Conservation (phyloP, 2,329 filamentous ascomycete species). For the Teratosphaeria epicoccoides region DNA sequence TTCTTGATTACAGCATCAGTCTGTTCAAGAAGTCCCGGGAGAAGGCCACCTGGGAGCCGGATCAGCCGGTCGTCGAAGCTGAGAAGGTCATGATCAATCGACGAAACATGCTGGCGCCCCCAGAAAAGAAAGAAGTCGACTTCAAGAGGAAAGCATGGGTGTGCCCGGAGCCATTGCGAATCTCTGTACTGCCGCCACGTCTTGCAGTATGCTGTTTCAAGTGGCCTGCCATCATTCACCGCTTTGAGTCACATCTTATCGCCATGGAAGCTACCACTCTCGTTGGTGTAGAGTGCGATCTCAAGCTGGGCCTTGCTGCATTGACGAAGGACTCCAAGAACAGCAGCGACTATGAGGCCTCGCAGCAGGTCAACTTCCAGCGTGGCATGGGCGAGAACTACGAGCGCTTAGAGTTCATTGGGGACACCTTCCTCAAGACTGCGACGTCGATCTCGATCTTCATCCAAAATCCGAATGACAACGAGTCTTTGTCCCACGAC, state of each 20-base stretch:
- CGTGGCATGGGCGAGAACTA: conserved; percentile 89
- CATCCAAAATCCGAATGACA: conserved; percentile 60
- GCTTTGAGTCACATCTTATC: conserved; percentile 72
- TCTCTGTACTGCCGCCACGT: conserved; percentile 61
- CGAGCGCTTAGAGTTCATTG: conserved; percentile 84
- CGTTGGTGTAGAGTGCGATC: conserved; percentile 53
- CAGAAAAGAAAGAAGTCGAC: conserved; percentile 42
- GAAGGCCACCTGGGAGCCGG: conserved; percentile 43
- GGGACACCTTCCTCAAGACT: conserved; percentile 92
- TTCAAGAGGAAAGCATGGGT: conserved; percentile 44
- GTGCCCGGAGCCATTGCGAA: conserved; percentile 62
- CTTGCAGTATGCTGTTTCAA: conserved; percentile 63
- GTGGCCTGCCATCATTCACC: conserved; percentile 75
- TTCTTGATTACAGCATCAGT: conserved; percentile 76
- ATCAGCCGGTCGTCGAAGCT: conserved; percentile 74
- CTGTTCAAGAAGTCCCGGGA: conserved; percentile 53
- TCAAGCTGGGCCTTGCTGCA: conserved; percentile 70
- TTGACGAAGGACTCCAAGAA: conserved; percentile 89
- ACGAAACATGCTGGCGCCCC: conserved; percentile 72
- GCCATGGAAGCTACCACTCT: conserved; percentile 61
- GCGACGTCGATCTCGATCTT: conserved; percentile 83
- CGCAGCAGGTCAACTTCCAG: conserved; percentile 62
- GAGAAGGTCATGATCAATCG: conserved; percentile 58
- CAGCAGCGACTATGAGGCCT: conserved; percentile 55
- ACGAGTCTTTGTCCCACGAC: conserved; percentile 82